Evolutionary conservation across 208 protist genomes (phyloP).

Genomic region (Leishmania turanica): DNA sequence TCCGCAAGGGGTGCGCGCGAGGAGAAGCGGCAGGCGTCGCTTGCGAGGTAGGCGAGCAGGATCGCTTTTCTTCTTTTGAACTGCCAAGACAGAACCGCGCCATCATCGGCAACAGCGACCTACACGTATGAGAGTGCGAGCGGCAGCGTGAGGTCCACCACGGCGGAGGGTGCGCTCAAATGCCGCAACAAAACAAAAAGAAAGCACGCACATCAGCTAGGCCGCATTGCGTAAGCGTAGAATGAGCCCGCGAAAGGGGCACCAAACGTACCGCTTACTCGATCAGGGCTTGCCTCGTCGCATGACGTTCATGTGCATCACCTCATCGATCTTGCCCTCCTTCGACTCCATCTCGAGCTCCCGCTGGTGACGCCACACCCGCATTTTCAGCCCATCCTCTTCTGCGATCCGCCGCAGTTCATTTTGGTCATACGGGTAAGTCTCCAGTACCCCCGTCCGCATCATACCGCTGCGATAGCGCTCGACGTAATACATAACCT

Average conservation of each 20-base stretch:
- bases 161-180: background rate
- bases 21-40: background rate
- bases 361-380: conserved; percentile 82
- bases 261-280: background rate
- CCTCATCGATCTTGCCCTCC: conserved; percentile 76
- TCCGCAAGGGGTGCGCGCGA: background rate
- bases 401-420: conserved; percentile 63
- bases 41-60: background rate
- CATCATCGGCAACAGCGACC: background rate
- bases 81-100: background rate
- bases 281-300: conserved; percentile 18
- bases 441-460: conserved; percentile 62
- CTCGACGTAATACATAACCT: conserved; percentile 88
- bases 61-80: background rate
- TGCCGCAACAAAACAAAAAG: background rate
- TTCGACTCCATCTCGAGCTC: conserved; percentile 73
- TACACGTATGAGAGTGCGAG: background rate
- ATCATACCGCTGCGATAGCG: conserved; percentile 81
- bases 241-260: background rate
- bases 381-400: conserved; percentile 85
- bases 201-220: background rate
- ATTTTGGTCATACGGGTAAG: conserved; percentile 81
- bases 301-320: conserved; percentile 63
- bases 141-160: too few relatives aligned
- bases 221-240: background rate